Conservation (phyloP, 129 eudicot species). For the Pulicaria dysenterica region DNA sequence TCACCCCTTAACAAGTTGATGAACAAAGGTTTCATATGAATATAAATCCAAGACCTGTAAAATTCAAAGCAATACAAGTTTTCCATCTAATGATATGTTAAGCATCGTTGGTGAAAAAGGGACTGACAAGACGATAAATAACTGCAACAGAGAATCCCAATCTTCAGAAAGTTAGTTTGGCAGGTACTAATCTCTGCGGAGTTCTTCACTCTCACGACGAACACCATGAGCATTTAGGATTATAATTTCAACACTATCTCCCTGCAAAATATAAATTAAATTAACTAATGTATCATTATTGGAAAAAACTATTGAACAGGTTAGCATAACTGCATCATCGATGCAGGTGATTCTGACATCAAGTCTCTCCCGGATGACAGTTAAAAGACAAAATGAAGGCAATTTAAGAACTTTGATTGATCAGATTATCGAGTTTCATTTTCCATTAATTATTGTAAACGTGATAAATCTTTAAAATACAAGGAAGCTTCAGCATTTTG, state of each 20-base stretch:
- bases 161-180: slow-evolving; percentile 8
- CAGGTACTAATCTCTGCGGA: slow-evolving; percentile 63
- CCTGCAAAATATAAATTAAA: slow-evolving; percentile 46
- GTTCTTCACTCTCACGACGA: slow-evolving; percentile 76
- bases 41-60: slow-evolving; percentile 24
- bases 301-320: neutral
- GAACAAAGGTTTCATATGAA: slow-evolving; percentile 12
- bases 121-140: neutral
- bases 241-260: slow-evolving; percentile 84
- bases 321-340: neutral
- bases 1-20: neutral
- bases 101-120: slow-evolving; percentile 9
- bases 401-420: slow-evolving; percentile 24
- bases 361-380: slow-evolving; percentile 55
- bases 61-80: slow-evolving; percentile 8
- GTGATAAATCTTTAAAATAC: slow-evolving; percentile 38
- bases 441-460: slow-evolving; percentile 27
- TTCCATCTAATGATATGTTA: slow-evolving; percentile 6
- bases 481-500: slow-evolving; percentile 32
- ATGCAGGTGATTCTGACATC: slow-evolving; percentile 24
- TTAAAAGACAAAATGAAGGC: slow-evolving; percentile 30
- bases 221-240: slow-evolving; percentile 70
- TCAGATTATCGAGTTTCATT: slow-evolving; percentile 26
- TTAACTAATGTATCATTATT: neutral
- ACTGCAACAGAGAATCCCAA: slow-evolving; percentile 16